Evolutionary conservation across 345 rosid species (phyloP).

Genomic region (Pistacia vera): DNA sequence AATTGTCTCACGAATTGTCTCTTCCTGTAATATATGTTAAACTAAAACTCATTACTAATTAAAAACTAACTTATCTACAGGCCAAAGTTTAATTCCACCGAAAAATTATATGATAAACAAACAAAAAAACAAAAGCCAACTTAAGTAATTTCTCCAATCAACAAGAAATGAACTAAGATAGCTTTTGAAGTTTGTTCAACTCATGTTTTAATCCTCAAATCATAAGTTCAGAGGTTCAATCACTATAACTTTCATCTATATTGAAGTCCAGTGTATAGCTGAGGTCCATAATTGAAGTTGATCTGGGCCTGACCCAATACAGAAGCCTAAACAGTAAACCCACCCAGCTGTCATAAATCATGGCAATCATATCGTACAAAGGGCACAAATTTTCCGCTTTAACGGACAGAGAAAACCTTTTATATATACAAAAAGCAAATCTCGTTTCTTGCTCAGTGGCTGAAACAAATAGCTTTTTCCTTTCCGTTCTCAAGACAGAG

Average conservation of each 20-base stretch:
- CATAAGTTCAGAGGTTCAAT: too few relatives aligned
- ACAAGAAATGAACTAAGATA: too few relatives aligned
- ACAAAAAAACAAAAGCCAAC: too few relatives aligned
- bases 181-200: too few relatives aligned
- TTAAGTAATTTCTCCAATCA: too few relatives aligned
- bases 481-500: neutral
- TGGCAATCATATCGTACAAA: neutral
- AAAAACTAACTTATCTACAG: neutral
- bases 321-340: neutral
- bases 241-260: too few relatives aligned
- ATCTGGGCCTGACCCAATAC: neutral
- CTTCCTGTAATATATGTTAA: conserved; percentile 50
- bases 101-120: neutral
- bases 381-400: neutral
- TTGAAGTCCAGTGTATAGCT: too few relatives aligned
- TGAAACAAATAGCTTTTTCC: neutral
- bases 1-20: conserved; percentile 80
- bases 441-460: neutral
- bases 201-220: too few relatives aligned
- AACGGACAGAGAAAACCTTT: too few relatives aligned
- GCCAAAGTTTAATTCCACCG: neutral
- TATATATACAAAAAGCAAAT: neutral
- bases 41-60: neutral
- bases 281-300: neutral
- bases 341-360: neutral